Percentiles rank a stretch among this genome's conserved stretches.
These are phyloP conservation scores for Schoenoplectus triqueter DNA, from an alignment of 202 grass and related monocot genomes.

Conservation along the genomic window DNA sequence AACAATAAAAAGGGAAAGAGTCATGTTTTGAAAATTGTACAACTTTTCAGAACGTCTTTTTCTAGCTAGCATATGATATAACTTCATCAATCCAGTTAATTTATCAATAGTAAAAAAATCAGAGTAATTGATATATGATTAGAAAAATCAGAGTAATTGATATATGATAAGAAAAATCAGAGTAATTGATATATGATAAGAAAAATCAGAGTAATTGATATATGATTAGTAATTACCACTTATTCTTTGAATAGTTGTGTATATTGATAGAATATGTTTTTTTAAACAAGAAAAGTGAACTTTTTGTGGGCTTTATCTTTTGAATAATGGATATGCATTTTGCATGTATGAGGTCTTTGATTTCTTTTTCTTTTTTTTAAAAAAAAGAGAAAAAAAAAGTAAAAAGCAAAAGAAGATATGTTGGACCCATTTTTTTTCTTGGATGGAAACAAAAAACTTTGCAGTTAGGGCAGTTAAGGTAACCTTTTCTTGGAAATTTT, in stretches of 20 bases:
- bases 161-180: too few species aligned
- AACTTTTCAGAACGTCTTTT: not conserved
- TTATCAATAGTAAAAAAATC: not conserved
- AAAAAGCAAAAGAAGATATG: not conserved
- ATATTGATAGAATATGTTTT: not conserved
- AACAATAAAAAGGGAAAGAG: slow-evolving; percentile 15
- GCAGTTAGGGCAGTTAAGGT: not conserved
- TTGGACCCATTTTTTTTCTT: not conserved
- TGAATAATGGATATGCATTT: not conserved
- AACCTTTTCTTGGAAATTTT: not conserved
- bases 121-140: not conserved
- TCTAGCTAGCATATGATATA: not conserved
- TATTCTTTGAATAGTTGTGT: not conserved
- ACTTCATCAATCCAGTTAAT: not conserved
- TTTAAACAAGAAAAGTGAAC: not conserved
- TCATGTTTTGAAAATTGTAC: not conserved
- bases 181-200: not conserved
- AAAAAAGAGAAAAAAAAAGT: not conserved
- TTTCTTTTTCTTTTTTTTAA: not conserved
- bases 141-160: too few species aligned
- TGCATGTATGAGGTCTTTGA: not conserved
- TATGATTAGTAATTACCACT: not conserved
- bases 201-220: too few species aligned
- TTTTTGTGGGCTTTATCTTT: not conserved
- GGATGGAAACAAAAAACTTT: not conserved